phyloP scores from a whole-genome alignment of 164 flowering plant genomes.

The Aristolochia contorta region DNA sequence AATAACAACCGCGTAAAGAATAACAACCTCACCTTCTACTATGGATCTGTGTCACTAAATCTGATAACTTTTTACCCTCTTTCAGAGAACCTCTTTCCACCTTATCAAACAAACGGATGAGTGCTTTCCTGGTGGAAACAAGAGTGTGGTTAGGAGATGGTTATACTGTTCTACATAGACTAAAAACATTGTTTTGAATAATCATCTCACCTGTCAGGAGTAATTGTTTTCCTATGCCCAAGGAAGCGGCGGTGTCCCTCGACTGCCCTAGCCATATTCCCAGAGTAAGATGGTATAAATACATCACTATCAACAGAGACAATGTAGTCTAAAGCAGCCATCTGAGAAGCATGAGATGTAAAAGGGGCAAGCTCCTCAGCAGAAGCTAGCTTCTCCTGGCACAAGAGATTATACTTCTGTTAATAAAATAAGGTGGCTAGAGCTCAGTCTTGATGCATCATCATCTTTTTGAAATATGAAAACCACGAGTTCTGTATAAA shows the following conservation, averaged over 20 bases:
- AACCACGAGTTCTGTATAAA: neutral
- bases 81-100: slow-evolving; percentile 52
- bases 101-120: slow-evolving; percentile 74
- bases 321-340: slow-evolving; percentile 97
- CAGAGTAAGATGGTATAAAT: slow-evolving; percentile 91
- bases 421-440: neutral
- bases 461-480: neutral
- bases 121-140: slow-evolving; percentile 51
- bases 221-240: slow-evolving; percentile 82
- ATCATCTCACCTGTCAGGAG: slow-evolving; percentile 70
- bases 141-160: neutral
- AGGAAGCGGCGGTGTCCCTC: slow-evolving; percentile 96
- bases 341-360: slow-evolving; percentile 67
- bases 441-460: neutral
- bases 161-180: too few relatives aligned
- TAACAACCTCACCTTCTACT: slow-evolving; percentile 49
- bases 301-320: slow-evolving; percentile 95
- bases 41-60: slow-evolving; percentile 57
- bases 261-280: slow-evolving; percentile 98
- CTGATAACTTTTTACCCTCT: slow-evolving; percentile 50
- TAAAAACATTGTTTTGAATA: neutral
- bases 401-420: neutral
- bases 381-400: slow-evolving; percentile 78
- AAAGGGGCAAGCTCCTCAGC: slow-evolving; percentile 78
- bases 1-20: too few relatives aligned